These are phyloP conservation scores for Ramularia endophylla DNA, from an alignment of 2,329 filamentous ascomycete species.

Conservation along the genomic window DNA sequence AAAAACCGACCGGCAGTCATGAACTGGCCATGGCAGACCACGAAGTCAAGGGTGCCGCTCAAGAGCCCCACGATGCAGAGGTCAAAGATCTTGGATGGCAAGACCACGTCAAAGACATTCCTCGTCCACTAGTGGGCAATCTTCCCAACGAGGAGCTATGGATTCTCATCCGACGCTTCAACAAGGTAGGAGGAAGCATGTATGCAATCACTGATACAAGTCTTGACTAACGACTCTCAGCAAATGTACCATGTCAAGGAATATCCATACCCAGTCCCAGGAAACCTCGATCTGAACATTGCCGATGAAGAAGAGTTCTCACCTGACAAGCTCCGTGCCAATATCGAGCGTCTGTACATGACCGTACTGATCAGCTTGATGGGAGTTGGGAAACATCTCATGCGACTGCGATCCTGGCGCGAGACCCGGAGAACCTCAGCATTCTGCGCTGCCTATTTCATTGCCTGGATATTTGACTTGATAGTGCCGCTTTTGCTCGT, in stretches of 20 bases:
- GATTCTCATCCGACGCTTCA: conserved; percentile 65
- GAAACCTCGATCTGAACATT: conserved; percentile 71
- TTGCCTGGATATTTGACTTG: conserved; percentile 69
- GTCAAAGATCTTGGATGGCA: conserved; percentile 67
- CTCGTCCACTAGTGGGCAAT: conserved; percentile 58
- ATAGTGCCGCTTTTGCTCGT: conserved; percentile 56
- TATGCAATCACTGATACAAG: too few relatives aligned
- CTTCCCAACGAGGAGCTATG: conserved; percentile 68
- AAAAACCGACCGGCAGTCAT: conserved; percentile 44
- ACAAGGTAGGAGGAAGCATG: conserved; percentile 53
- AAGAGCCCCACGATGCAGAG: conserved; percentile 42
- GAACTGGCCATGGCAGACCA: conserved; percentile 42
- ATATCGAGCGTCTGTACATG: conserved; percentile 76
- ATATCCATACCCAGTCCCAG: conserved; percentile 53
- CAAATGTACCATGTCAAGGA: conserved; percentile 68
- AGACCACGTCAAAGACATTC: conserved; percentile 50
- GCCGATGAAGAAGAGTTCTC: conserved; percentile 80
- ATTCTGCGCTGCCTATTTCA: conserved; percentile 57
- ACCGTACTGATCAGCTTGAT: conserved; percentile 65
- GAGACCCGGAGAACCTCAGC: conserved; percentile 62
- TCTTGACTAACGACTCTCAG: conserved; percentile 32
- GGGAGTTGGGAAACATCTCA: conserved; percentile 65
- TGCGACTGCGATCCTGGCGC: conserved; percentile 70
- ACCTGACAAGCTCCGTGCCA: conserved; percentile 73
- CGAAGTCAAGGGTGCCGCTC: conserved; percentile 42